Evolutionary conservation across 2,329 filamentous ascomycete species (phyloP), one percentile per base, ranked within the genome.

Genomic region (Ascosphaera aggregata): DNA sequence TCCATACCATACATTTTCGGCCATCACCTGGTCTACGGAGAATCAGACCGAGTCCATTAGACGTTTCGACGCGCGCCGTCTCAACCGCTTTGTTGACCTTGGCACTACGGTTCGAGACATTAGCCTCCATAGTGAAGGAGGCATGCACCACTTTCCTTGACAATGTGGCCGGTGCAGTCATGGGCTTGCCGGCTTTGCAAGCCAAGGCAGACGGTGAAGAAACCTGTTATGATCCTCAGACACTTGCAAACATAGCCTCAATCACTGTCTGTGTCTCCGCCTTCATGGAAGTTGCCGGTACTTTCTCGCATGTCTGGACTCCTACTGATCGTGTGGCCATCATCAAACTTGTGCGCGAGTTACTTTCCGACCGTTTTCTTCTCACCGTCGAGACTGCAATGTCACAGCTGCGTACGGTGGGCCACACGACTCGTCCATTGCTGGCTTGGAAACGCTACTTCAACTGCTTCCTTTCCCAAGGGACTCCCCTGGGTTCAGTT

Each of bases 371-470:
- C 49, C 66, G 72, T 4, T 93, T 92, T 52, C 66, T 94, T 46
- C 71, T 91, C 9, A 75, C 80, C 2, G 71, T 95, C 30, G 89
- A 95, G 58, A 82, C 81, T 0, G 80, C 84, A 7, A 76, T 93
- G 42, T 94, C 86, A 7, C 84, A 80, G 7, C 79, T 95, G 45
- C 77, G 86, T 40, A 92, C 91, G 56, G 69, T 76, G 2, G 73
- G 72, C 46, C 67, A 67, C 19, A 61, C 72, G 18, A 74, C 80
- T 44, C 65, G 67, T 37, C 61, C 69, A 19, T 63, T 80, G 16
- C 78, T 74, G 49, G 80, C 93, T 46, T 98, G 89, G 89, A 91
- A 80, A 58, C 73, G 76, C 45, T 82, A 81, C 56, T 62, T 81
- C 41, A 79, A 77, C 35, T 79, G 85, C 43, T 98, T 95, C 58